Base-by-base conservation (phyloP, 306 rosid genomes). In the Ormosia semicastrata region DNA sequence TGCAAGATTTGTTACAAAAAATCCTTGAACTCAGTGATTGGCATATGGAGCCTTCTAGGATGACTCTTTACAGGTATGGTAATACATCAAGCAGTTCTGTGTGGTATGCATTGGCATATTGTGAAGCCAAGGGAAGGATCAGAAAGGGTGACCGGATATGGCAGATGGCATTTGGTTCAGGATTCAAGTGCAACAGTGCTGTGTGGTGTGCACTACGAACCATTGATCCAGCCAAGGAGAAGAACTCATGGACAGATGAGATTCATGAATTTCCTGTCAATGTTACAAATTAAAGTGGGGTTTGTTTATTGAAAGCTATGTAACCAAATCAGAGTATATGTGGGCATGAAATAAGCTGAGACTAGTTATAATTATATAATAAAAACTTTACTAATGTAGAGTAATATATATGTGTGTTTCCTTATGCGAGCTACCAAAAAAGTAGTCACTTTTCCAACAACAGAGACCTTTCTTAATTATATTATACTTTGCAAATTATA, bases 151-250 rank as follows among this genome's bases (percentile, higher is more conserved):
- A 66, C 7, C 37, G 76, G 29, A 59, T 82, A 2, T 82, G 77
- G 85, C 85, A 82, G 46, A 56, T 82, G 17, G 71, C 72, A 17
- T 65, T 82, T 75, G 85, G 85, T 2, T 54, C 81, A 11, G 85
- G 85, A 18, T 82, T 82, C 57, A 82, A 82, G 76, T 82, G 85
- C 50, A 82, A 75, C n/a, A 82, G 76, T 67, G 76, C 64, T 8
- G 85, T 82, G 24, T 75, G 71, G 85, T 2, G 47, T 44, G 81
- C 85, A 2, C 39, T 82, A 52, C 30, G 66, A 39, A 66, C 11
- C n/a, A 7, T 82, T 75, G 77, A 67, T 57, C 76, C 65, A 13
- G 4, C 32, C 4, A 34, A 30, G 2, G 66, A 74, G 36, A 67
- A 8, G 36, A 82, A 66, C 32, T 57, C 85, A 17, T 82, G 85